A percentile compares a stretch with the other conserved stretches of the same genome.
Conservation (phyloP, 108 stramenopile species). For the Skeletonema menzelii region DNA sequence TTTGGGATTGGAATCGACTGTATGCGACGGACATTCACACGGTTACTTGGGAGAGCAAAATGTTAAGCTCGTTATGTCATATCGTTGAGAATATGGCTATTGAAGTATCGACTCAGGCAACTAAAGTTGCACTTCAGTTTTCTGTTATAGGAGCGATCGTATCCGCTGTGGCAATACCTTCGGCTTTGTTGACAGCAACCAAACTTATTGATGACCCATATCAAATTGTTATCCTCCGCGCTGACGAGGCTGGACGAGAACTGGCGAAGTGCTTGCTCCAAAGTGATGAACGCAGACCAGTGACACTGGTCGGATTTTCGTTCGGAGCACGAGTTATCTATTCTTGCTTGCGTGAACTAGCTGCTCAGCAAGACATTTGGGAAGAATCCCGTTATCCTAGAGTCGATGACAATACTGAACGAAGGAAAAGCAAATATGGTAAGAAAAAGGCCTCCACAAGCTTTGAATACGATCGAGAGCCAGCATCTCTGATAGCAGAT, state of each 20-base stretch:
- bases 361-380: slow-evolving; percentile 64
- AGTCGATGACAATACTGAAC: slow-evolving; percentile 13
- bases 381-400: slow-evolving; percentile 39
- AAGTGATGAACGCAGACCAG: slow-evolving; percentile 75
- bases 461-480: slow-evolving; percentile 59
- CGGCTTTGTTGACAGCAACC: slow-evolving; percentile 51
- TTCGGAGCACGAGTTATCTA: slow-evolving; percentile 92
- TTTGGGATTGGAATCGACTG: slow-evolving; percentile 65
- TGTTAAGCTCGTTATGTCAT: slow-evolving; percentile 51
- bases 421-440: background rate
- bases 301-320: slow-evolving; percentile 87
- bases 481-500: slow-evolving; percentile 80
- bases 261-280: slow-evolving; percentile 76
- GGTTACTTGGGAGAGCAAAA: slow-evolving; percentile 62
- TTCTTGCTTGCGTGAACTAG: slow-evolving; percentile 77
- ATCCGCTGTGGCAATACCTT: slow-evolving; percentile 59
- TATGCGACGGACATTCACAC: slow-evolving; percentile 67
- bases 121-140: slow-evolving; percentile 52
- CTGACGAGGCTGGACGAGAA: slow-evolving; percentile 84
- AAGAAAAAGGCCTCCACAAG: background rate
- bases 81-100: slow-evolving; percentile 52
- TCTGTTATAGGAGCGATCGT: slow-evolving; percentile 59
- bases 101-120: slow-evolving; percentile 51
- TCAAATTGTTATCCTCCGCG: slow-evolving; percentile 68
- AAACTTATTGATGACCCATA: slow-evolving; percentile 83